Evolutionary conservation across 2,329 filamentous ascomycete genomes (phyloP).

Genomic region (Sclerotinia nivalis): DNA sequence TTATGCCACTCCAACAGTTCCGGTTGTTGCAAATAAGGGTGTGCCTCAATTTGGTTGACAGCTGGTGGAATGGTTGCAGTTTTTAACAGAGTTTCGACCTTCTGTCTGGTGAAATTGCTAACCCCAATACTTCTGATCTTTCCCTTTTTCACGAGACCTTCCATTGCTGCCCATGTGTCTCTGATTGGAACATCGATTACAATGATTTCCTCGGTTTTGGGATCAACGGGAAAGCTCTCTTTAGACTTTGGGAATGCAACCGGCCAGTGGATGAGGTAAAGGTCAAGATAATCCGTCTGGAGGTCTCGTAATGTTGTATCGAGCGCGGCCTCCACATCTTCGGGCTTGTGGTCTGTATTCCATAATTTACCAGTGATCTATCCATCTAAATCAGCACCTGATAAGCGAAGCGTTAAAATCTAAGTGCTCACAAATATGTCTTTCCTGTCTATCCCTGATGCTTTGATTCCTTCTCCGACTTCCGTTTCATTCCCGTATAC

Average conservation of each 20-base stretch:
- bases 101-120: slow-evolving; percentile 51
- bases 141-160: slow-evolving; percentile 44
- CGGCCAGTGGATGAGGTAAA: slow-evolving; percentile 84
- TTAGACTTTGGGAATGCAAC: slow-evolving; percentile 49
- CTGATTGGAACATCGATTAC: slow-evolving; percentile 34
- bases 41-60: slow-evolving; percentile 69
- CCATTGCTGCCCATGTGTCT: slow-evolving; percentile 47
- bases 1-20: slow-evolving; percentile 58
- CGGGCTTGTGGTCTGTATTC: slow-evolving; percentile 73
- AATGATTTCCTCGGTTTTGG: slow-evolving; percentile 26
- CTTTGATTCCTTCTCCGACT: slow-evolving; percentile 75
- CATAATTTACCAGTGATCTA: slow-evolving; percentile 69
- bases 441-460: slow-evolving; percentile 62
- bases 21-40: slow-evolving; percentile 65
- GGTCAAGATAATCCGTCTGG: slow-evolving; percentile 77
- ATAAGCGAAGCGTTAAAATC: background rate
- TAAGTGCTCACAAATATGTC: slow-evolving; percentile 53
- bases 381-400: background rate
- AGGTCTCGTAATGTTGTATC: slow-evolving; percentile 72
- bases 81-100: slow-evolving; percentile 47
- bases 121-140: slow-evolving; percentile 52
- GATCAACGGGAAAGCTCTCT: slow-evolving; percentile 29
- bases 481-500: slow-evolving; percentile 81
- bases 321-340: slow-evolving; percentile 65
- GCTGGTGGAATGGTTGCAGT: slow-evolving; percentile 59